Evolutionary conservation across 495 filamentous ascomycete species (phyloP).

Genomic region (Pseudomonodictys pantanalensis): DNA sequence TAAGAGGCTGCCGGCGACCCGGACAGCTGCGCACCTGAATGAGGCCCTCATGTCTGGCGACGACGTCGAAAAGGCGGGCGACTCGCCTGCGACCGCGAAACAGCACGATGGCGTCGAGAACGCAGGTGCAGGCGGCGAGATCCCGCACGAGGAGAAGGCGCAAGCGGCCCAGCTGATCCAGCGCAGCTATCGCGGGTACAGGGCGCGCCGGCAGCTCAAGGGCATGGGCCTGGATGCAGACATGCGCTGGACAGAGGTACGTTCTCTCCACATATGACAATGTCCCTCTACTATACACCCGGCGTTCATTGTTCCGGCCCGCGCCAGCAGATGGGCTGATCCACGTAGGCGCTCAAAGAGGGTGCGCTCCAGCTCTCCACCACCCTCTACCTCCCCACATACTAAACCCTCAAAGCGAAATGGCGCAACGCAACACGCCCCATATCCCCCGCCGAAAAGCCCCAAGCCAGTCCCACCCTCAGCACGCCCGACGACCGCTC

Average conservation of each 20-base stretch:
- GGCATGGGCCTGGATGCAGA: constrained; percentile 64
- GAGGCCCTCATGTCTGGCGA: too few relatives aligned
- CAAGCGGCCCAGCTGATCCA: constrained; percentile 39
- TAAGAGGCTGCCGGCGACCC: too few relatives aligned
- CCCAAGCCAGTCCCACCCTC: not conserved
- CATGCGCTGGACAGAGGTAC: constrained; percentile 64
- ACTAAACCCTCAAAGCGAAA: constrained; percentile 34
- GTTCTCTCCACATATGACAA: constrained; percentile 7
- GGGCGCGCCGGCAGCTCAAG: constrained; percentile 60
- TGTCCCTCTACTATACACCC: too few relatives aligned
- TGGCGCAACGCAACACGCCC: constrained; percentile 37
- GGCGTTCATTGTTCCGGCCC: not conserved
- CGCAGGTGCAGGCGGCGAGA: too few relatives aligned
- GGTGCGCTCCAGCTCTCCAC: constrained; percentile 26
- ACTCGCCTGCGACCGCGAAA: too few relatives aligned
- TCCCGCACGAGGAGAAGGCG: constrained; percentile 11
- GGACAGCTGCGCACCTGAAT: too few relatives aligned
- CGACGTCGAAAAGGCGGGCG: too few relatives aligned
- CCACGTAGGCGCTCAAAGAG: constrained; percentile 40
- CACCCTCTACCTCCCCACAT: not conserved
- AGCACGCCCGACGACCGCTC: not conserved
- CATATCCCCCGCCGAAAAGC: constrained; percentile 22
- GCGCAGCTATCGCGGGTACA: constrained; percentile 68
- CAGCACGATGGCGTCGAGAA: too few relatives aligned
- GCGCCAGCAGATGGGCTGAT: not conserved